A percentile compares a stretch with the other conserved stretches of the same genome.
These are phyloP conservation scores for Beauveria sp. DNA, from an alignment of 2,329 filamentous ascomycete species.

Conservation along the genomic window DNA sequence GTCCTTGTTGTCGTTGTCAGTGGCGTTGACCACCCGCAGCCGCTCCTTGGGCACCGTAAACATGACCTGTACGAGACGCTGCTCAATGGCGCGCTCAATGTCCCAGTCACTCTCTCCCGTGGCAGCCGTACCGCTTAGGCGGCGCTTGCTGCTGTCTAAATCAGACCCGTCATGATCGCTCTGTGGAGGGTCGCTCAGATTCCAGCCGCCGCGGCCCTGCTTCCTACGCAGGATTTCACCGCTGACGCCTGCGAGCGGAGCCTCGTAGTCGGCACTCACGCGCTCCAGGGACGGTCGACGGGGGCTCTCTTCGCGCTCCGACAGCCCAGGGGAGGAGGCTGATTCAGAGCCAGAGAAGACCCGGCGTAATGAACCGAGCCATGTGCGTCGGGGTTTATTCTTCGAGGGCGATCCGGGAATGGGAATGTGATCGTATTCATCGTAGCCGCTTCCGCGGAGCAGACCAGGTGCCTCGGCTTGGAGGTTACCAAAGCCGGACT, in stretches of 20 bases:
- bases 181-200: slow-evolving; percentile 23
- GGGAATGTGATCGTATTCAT: slow-evolving; percentile 28
- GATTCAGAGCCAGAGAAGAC: slow-evolving; percentile 46
- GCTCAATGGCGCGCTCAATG: slow-evolving; percentile 65
- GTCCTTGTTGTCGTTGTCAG: slow-evolving; percentile 30
- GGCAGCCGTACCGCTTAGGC: slow-evolving; percentile 21
- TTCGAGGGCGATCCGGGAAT: slow-evolving; percentile 50
- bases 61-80: slow-evolving; percentile 71
- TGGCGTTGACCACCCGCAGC: slow-evolving; percentile 82
- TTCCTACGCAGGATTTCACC: slow-evolving; percentile 46
- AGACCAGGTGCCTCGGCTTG: slow-evolving; percentile 46
- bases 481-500: slow-evolving; percentile 42
- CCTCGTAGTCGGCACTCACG: slow-evolving; percentile 36
- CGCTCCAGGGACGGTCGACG: slow-evolving; percentile 26
- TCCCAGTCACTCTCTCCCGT: slow-evolving; percentile 64
- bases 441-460: slow-evolving; percentile 22
- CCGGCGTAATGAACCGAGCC: slow-evolving; percentile 61
- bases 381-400: slow-evolving; percentile 48
- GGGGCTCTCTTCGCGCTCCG: slow-evolving; percentile 22
- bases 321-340: slow-evolving; percentile 17
- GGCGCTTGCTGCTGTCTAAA: slow-evolving; percentile 12
- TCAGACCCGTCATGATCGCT: background rate
- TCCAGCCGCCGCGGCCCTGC: slow-evolving; percentile 50
- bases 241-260: slow-evolving; percentile 32
- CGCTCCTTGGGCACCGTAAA: slow-evolving; percentile 88